Base-by-base conservation (phyloP, 352 stramenopile genomes). In the Peronosclerospora sorghi region DNA sequence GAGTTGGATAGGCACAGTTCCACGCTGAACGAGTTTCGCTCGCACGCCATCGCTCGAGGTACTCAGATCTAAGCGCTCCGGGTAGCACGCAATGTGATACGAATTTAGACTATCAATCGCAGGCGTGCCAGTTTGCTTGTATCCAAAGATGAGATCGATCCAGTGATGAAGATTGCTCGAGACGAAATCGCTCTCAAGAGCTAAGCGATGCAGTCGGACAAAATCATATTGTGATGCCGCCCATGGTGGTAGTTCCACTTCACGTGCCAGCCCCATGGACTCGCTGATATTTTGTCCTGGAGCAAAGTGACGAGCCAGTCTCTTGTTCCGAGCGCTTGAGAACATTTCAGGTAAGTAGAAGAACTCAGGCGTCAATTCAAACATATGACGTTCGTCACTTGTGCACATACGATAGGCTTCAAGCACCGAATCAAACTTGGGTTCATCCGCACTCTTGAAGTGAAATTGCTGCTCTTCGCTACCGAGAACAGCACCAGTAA, bases 121-220 rank as follows among this genome's bases (percentile, higher is more conserved):
- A 8, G 65, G 57, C 30, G 75, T 58, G 15, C 96, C 94, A 34
- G 69, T 62, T 56, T 99, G 97, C 42, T 98, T 97, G 66, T 80
- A 97, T 0, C 96, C 96, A 68, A 99, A 99, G 19, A 99, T 85
- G 19, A 99, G 76, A 72, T 99, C 96, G 24, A 99, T 96, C 97
- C 97, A 99, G 60, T 91, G 68, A 60, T 99, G 95, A 14, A 99
- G 76, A 51, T 98, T 83, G 43, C 68, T 82, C 29, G 94, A 98
- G 1, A 99, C 96, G 54, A 96, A 96, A 34, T 99, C 95, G 59
- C 89, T 98, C 65, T 99, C 97, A 18, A 99, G 79, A 8, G 97
- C 95, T 42, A 96, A 53, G 8, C 90, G 87, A 60, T 95, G 95
- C 36, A 98, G 82, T 15, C 85, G 80, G 17, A 99, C 89, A 54